Evolutionary conservation across 2,329 filamentous ascomycete genomes (phyloP).

Genomic region (Hymenoscyphus repandus): DNA sequence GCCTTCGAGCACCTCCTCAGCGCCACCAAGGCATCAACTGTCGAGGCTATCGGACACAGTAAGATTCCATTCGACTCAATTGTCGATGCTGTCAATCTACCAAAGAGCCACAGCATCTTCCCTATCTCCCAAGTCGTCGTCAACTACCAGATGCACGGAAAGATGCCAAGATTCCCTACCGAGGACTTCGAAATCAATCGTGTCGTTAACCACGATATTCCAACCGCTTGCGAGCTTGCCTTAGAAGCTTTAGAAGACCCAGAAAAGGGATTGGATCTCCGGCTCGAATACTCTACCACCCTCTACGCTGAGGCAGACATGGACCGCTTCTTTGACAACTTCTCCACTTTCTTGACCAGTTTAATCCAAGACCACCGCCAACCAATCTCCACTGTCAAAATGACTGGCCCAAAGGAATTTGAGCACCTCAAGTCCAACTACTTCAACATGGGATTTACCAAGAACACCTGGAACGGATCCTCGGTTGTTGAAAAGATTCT

Average conservation of each 20-base stretch:
- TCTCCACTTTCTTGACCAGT: conserved; percentile 1
- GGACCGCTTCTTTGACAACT: conserved; percentile 2
- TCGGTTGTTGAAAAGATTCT: conserved; percentile 1
- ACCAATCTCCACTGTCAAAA: not conserved
- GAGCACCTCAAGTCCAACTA: conserved; percentile 3
- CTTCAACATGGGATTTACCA: conserved; percentile 2
- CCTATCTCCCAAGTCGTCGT: conserved; percentile 1
- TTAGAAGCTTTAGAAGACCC: conserved; percentile 1
- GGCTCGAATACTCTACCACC: not conserved
- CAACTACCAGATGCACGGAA: conserved; percentile 4
- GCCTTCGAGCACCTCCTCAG: not conserved
- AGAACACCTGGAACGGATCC: conserved; percentile 1
- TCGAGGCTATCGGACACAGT: conserved; percentile 1
- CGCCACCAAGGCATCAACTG: not conserved
- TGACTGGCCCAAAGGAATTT: conserved; percentile 2
- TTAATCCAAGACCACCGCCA: conserved; percentile 1
- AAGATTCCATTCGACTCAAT: conserved; percentile 3
- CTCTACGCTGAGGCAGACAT: conserved; percentile 2
- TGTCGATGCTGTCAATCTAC: not conserved
- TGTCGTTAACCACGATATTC: conserved; percentile 3
- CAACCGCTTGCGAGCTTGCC: conserved; percentile 2
- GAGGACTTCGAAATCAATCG: not conserved
- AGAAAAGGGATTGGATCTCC: conserved; percentile 1
- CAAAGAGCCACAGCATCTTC: conserved; percentile 3
- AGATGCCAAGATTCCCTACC: conserved; percentile 1